These are phyloP conservation scores for Cercophora scortea DNA, from an alignment of 495 filamentous ascomycete genomes.

Conservation along the genomic window DNA sequence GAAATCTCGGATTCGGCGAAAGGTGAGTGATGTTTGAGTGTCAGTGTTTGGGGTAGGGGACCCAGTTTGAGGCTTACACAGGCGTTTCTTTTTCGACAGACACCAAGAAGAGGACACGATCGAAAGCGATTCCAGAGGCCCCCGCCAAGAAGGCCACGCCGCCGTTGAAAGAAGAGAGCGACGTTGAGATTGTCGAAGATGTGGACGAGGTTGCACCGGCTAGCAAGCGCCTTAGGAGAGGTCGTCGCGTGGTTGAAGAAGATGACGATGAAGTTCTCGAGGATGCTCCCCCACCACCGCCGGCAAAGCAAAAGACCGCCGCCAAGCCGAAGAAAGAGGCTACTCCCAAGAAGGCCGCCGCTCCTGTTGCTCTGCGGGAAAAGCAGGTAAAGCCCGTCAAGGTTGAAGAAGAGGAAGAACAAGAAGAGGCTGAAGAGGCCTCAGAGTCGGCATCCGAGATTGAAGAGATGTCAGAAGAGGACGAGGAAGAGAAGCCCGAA, in stretches of 20 bases:
- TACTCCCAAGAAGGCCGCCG: constrained; percentile 10
- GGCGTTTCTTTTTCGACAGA: constrained; percentile 8
- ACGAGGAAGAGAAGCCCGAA: constrained; percentile 69
- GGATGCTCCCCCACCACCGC: neutral
- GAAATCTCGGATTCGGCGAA: constrained; percentile 20
- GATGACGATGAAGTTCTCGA: neutral
- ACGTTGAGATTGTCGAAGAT: constrained; percentile 27
- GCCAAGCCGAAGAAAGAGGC: constrained; percentile 13
- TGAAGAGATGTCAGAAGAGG: constrained; percentile 45
- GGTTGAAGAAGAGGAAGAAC: constrained; percentile 28
- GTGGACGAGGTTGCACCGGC: constrained; percentile 45
- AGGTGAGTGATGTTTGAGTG: constrained; percentile 2
- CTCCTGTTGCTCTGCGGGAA: neutral
- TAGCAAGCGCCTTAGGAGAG: constrained; percentile 39
- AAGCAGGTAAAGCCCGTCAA: constrained; percentile 14
- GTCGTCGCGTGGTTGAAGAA: constrained; percentile 25
- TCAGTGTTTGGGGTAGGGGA: constrained; percentile 13
- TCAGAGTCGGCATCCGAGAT: constrained; percentile 44
- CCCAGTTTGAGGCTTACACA: constrained; percentile 14
- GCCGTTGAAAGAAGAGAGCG: constrained; percentile 9
- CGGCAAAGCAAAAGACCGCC: neutral
- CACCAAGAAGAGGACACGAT: constrained; percentile 28
- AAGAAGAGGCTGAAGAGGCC: constrained; percentile 35
- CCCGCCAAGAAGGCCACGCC: neutral
- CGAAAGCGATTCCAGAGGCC: constrained; percentile 3